A percentile compares a stretch with the other conserved stretches of the same genome.
Conservation (phyloP, 495 filamentous ascomycete species). For the Bacidia rubella region DNA sequence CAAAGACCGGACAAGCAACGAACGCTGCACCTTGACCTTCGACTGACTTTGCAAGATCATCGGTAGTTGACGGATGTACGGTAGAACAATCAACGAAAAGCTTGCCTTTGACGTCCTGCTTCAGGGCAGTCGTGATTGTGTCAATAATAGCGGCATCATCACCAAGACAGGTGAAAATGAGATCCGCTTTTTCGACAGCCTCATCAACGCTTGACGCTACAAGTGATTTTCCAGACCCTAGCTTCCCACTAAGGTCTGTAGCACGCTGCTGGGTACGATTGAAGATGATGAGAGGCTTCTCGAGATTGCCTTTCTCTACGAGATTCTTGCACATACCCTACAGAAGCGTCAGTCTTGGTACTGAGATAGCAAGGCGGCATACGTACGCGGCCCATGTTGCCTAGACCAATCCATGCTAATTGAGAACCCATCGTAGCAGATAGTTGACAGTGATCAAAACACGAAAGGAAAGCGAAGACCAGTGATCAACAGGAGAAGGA, state of each 20-base stretch:
- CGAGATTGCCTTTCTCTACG: conserved; percentile 57
- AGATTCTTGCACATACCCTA: conserved; percentile 84
- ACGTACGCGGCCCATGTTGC: conserved; percentile 81
- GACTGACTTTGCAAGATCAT: conserved; percentile 42
- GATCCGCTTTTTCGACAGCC: conserved; percentile 52
- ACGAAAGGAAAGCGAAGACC: not conserved
- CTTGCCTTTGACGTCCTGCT: conserved; percentile 45
- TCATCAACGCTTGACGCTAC: conserved; percentile 48
- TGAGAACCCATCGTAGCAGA: conserved; percentile 40
- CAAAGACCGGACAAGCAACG: conserved; percentile 51
- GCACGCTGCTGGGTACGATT: conserved; percentile 60
- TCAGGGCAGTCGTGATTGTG: conserved; percentile 29
- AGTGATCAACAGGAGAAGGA: no score
- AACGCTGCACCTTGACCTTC: conserved; percentile 50
- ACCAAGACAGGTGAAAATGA: conserved; percentile 74
- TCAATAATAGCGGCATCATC: conserved; percentile 59
- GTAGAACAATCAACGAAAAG: conserved; percentile 80
- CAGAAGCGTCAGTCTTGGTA: not conserved
- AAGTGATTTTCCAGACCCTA: conserved; percentile 43
- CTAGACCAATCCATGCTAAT: conserved; percentile 73
- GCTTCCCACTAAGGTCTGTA: conserved; percentile 36
- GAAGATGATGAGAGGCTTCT: conserved; percentile 57
- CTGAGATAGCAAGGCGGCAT: not conserved
- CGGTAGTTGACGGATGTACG: conserved; percentile 71
- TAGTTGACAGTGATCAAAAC: no score